Evolutionary conservation across 768 basidiomycete genomes (phyloP), one percentile per base, ranked within the genome.

Genomic region (Boletus huronensis): DNA sequence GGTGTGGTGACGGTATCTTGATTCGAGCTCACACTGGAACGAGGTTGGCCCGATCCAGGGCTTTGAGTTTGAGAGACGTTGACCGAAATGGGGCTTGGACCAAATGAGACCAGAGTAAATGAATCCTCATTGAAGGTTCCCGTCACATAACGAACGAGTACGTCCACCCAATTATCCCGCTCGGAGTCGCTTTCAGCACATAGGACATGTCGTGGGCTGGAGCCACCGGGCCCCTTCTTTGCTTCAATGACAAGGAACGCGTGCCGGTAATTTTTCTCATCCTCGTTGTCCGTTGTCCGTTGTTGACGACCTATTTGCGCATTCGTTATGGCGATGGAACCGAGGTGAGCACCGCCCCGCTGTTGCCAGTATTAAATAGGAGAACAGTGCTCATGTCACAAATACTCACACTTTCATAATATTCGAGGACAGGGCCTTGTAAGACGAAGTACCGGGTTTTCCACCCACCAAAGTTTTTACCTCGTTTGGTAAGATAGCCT

Each of bases 391-490:
- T 58, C 45, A 46, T 21, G 41, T 46, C 46, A 48, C 34, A 31
- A 29, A 55, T n/a, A 83, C 93, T 75, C 72, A 98, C 96, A 64
- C 84, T 87, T 73, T 98, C 97, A 64, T 90, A 99, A 71, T 98
- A 99, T 65, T 96, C 92, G 48, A 98, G 78, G 2, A 88, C 81
- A 3, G 92, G 87, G 0, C 95, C 93, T 70, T 92, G 88, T 25
- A 98, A 77, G 8, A 98, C 93, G 64, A 98, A 98, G 72, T 86
- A 99, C 40, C 97, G 81, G 25, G 93, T 93, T 68, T 96, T 95
- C 96, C 93, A 95, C 2, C 96, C 94, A 42, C 97, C 97, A 72
- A 98, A 98, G 65, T 93, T 97, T 76, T 98, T 93, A 21, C 95
- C 95, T 54, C 93, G 81, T 74, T 98, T 98, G 19, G 96, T 98